phyloP scores from a whole-genome alignment of 1,284 basidiomycete species.

The Schizophyllum amplum region DNA sequence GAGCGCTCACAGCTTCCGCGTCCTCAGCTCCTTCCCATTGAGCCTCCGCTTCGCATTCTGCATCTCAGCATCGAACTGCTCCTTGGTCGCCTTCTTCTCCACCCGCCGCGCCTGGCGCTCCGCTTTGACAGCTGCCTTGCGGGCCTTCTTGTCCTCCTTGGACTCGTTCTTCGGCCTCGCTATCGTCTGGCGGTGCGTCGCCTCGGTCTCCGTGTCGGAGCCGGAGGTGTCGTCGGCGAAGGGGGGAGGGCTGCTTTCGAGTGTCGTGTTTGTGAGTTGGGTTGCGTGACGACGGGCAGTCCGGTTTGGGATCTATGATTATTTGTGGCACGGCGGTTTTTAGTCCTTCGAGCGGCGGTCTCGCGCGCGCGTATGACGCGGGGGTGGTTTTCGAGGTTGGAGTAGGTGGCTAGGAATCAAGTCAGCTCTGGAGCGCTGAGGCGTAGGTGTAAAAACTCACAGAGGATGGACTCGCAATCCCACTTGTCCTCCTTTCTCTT shows the following conservation, averaged over 20 bases:
- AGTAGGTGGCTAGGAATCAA: conserved; percentile 70
- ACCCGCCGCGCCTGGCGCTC: conserved; percentile 68
- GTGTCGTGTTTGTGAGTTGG: no score
- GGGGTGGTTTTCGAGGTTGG: conserved; percentile 93
- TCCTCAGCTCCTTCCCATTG: conserved; percentile 34
- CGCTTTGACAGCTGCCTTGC: conserved; percentile 84
- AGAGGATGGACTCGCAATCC: conserved; percentile 92
- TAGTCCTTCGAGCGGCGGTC: background rate
- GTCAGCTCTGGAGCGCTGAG: conserved; percentile 1
- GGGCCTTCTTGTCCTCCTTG: conserved; percentile 78
- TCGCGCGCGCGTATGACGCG: conserved; percentile 68
- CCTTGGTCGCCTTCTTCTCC: conserved; percentile 78
- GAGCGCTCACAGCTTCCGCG: conserved; percentile 34
- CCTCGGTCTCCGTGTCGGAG: conserved; percentile 22
- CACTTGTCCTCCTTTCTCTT: conserved; percentile 74
- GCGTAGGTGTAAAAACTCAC: conserved; percentile 41
- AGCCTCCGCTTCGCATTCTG: conserved; percentile 61
- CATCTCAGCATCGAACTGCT: conserved; percentile 69
- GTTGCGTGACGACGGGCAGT: conserved; percentile 46
- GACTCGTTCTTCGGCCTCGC: conserved; percentile 74
- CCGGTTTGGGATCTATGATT: conserved; percentile 68
- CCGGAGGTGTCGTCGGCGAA: conserved; percentile 29
- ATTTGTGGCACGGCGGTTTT: conserved; percentile 51
- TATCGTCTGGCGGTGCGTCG: conserved; percentile 33
- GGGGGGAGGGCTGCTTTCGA: no score